Percentiles rank a stretch among this genome's conserved stretches.
phyloP scores from a whole-genome alignment of 768 basidiomycete genomes.

The Serendipita sp. region DNA sequence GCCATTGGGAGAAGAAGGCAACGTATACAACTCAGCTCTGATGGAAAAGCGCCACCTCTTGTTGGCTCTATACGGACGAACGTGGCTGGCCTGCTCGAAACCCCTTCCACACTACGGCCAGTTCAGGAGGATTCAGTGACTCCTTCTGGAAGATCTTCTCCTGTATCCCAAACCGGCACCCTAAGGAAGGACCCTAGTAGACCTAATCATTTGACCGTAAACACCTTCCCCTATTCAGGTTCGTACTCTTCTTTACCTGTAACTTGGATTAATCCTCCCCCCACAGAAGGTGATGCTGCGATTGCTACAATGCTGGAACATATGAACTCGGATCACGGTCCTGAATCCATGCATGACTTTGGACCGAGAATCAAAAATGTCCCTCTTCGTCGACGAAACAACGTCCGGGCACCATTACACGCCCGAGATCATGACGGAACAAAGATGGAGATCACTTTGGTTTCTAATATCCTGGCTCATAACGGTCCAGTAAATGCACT shows the following conservation, averaged over 20 bases:
- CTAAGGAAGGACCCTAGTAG: constrained; percentile 28
- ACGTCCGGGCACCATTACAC: constrained; percentile 50
- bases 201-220: background rate
- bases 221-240: background rate
- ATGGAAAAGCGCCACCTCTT: constrained; percentile 78
- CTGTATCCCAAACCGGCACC: constrained; percentile 45
- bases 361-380: constrained; percentile 78
- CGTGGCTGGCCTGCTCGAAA: constrained; percentile 68
- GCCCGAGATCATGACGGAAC: constrained; percentile 45
- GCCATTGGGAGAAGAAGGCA: constrained; percentile 54
- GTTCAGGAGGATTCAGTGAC: constrained; percentile 35
- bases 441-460: constrained; percentile 60
- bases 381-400: constrained; percentile 60
- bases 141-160: constrained; percentile 65
- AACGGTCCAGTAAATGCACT: constrained; percentile 63
- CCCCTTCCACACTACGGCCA: constrained; percentile 48
- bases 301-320: constrained; percentile 51
- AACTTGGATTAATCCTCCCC: background rate
- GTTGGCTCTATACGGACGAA: constrained; percentile 74
- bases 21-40: constrained; percentile 27
- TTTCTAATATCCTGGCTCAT: constrained; percentile 76
- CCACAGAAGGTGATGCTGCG: background rate
- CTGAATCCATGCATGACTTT: constrained; percentile 79
- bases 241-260: background rate
- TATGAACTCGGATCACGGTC: constrained; percentile 67